These are phyloP conservation scores for Stachybotrys elegans DNA, from an alignment of 2,329 filamentous ascomycete species.

Conservation along the genomic window DNA sequence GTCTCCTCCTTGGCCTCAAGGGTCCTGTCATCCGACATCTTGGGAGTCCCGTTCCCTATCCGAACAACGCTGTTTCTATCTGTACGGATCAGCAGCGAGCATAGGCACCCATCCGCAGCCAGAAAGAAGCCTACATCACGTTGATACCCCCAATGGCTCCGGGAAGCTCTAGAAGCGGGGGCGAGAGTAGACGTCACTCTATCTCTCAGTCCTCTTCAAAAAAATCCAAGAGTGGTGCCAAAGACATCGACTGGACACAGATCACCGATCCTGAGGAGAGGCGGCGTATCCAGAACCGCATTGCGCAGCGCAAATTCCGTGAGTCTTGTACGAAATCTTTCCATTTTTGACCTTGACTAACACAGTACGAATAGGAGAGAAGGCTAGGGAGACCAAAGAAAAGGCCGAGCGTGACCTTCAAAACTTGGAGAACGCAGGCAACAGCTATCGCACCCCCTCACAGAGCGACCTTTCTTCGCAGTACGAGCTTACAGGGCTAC, in stretches of 20 bases:
- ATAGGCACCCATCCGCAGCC: no score
- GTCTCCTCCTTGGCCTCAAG: no score
- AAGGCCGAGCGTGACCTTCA: constrained; percentile 56
- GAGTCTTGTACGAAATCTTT: constrained; percentile 28
- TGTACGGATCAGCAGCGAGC: no score
- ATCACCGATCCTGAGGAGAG: constrained; percentile 67
- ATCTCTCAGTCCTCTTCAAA: constrained; percentile 26
- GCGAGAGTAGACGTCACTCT: constrained; percentile 21
- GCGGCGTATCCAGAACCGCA: constrained; percentile 69
- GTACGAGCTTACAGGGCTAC: constrained; percentile 56
- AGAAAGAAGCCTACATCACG: no score
- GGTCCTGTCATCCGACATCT: no score
- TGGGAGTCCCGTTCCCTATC: no score
- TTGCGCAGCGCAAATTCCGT: constrained; percentile 75
- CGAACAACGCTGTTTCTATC: no score
- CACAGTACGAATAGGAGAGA: constrained; percentile 60
- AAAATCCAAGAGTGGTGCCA: constrained; percentile 35
- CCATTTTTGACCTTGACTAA: no score
- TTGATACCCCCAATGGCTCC: constrained; percentile 16
- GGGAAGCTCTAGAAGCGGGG: constrained; percentile 16
- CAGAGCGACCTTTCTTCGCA: constrained; percentile 49
- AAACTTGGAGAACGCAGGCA: constrained; percentile 59
- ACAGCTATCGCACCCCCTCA: constrained; percentile 58
- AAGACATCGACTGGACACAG: constrained; percentile 62
- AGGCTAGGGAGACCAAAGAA: constrained; percentile 63